Percentiles rank a stretch among this genome's conserved stretches.
Evolutionary conservation across 176 grass and related monocot species (phyloP).

Genomic region (Areca catechu): DNA sequence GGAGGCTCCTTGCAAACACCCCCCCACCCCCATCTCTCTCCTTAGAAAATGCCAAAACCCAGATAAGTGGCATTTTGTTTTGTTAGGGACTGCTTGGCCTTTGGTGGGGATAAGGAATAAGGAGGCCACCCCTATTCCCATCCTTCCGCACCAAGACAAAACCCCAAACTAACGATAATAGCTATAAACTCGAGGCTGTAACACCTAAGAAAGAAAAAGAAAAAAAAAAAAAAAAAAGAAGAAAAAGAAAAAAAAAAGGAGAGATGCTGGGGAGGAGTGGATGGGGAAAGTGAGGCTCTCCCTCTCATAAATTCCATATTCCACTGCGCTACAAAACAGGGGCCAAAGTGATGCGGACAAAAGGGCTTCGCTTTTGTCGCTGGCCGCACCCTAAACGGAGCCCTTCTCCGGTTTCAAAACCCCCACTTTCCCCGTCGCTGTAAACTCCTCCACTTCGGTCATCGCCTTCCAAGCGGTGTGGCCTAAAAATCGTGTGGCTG

Average conservation of each 20-base stretch:
- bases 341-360: conserved; percentile 44
- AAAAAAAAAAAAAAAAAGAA: too few relatives aligned
- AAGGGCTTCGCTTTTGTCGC: conserved; percentile 36
- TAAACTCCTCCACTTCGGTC: too few relatives aligned
- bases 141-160: not conserved
- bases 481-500: too few relatives aligned
- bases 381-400: too few relatives aligned
- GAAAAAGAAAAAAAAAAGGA: too few relatives aligned
- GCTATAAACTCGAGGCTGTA: too few relatives aligned
- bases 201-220: too few relatives aligned
- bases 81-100: conserved; percentile 4
- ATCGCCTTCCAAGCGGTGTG: too few relatives aligned
- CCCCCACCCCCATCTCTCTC: not conserved
- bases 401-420: conserved; percentile 10
- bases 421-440: not conserved
- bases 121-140: not conserved
- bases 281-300: conserved; percentile 3
- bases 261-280: not conserved
- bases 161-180: too few relatives aligned
- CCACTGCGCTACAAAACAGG: conserved; percentile 11
- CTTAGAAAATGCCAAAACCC: not conserved
- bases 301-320: conserved; percentile 27
- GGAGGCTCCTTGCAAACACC: not conserved
- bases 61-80: conserved; percentile 1
- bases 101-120: conserved; percentile 11